Percentiles rank a stretch among this genome's conserved stretches.
These are phyloP conservation scores for Gaultheria prostrata DNA, from an alignment of 148 eudicot genomes.

Conservation along the genomic window DNA sequence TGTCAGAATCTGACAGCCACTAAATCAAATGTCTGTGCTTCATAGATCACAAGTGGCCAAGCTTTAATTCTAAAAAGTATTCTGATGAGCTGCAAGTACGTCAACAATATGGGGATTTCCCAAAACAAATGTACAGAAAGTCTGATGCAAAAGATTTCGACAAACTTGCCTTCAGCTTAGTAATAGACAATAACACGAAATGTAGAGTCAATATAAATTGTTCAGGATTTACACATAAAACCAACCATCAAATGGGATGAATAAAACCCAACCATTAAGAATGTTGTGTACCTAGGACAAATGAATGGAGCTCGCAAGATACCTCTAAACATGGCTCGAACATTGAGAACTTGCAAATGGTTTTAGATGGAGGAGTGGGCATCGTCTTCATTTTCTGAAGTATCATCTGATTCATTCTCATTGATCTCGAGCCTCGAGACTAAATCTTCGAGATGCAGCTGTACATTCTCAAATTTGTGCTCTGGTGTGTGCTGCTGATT, in stretches of 20 bases:
- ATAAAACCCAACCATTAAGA: neutral
- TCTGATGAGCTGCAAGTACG: neutral
- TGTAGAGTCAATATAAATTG: neutral
- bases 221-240: neutral
- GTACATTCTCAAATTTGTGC: conserved; percentile 47
- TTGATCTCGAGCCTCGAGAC: neutral
- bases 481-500: conserved; percentile 77
- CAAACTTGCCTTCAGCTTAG: neutral
- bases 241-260: neutral
- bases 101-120: neutral
- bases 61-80: neutral
- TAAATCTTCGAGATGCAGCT: neutral
- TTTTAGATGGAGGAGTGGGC: neutral
- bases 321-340: neutral
- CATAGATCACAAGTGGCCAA: neutral
- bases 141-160: neutral
- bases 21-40: no score
- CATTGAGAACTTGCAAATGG: neutral
- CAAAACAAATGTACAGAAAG: neutral
- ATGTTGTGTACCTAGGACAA: neutral
- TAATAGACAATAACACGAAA: neutral
- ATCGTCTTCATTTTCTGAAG: neutral
- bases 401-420: neutral
- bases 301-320: neutral
- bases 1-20: no score